A percentile compares a stretch with the other conserved stretches of the same genome.
Evolutionary conservation across 2,329 filamentous ascomycete genomes (phyloP).

Genomic region (Cercospora nicotianae): DNA sequence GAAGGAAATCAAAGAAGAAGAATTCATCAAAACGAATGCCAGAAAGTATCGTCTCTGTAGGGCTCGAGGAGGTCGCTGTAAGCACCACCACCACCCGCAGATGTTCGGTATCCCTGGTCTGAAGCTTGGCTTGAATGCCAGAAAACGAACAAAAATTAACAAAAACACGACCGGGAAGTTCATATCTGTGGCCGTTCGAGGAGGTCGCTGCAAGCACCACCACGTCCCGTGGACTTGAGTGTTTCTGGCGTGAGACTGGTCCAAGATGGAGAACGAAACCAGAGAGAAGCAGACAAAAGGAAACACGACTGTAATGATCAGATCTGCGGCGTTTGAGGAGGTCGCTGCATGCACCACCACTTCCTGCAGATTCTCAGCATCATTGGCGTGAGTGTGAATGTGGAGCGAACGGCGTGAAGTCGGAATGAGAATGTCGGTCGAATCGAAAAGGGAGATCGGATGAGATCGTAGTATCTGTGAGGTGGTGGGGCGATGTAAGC

Average conservation of each 20-base stretch:
- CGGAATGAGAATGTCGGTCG: neutral
- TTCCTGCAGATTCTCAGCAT: neutral
- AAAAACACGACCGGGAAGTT: no score
- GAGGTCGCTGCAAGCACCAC: neutral
- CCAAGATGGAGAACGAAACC: neutral
- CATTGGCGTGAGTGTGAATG: neutral
- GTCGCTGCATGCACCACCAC: neutral
- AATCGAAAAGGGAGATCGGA: neutral
- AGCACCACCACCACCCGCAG: neutral
- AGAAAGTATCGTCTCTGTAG: neutral
- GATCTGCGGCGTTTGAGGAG: neutral
- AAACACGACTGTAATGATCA: neutral
- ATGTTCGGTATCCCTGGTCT: neutral
- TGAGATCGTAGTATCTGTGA: neutral
- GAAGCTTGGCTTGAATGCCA: neutral
- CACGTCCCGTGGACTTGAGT: neutral
- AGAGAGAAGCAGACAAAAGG: neutral
- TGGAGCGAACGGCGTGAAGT: neutral
- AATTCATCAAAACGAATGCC: no score
- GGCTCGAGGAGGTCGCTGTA: neutral
- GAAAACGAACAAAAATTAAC: neutral
- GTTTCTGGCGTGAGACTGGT: neutral
- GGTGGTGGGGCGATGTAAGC: neutral
- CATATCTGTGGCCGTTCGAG: no score
- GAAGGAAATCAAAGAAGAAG: no score